These are phyloP conservation scores for Aspergillus tanneri DNA, from an alignment of 2,329 filamentous ascomycete species.

Conservation along the genomic window DNA sequence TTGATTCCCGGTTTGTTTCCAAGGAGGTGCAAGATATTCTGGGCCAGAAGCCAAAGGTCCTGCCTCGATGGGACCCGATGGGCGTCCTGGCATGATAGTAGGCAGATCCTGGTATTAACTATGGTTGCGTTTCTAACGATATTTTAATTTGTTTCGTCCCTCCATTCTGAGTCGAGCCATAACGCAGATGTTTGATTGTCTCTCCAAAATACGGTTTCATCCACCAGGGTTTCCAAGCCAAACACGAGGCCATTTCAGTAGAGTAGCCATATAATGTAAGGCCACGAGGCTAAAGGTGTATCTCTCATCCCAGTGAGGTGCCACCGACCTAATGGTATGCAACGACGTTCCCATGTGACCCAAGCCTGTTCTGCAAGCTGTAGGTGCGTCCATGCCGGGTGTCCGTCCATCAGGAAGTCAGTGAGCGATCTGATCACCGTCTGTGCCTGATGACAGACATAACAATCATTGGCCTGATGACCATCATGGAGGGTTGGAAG, in stretches of 20 bases:
- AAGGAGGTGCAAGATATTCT: constrained; percentile 69
- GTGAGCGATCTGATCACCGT: constrained; percentile 10
- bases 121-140: background rate
- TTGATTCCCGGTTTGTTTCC: constrained; percentile 68
- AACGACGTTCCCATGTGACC: background rate
- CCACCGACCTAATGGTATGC: too few species aligned
- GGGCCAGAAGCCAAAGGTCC: constrained; percentile 65
- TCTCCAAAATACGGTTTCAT: background rate
- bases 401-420: background rate
- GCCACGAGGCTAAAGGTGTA: background rate
- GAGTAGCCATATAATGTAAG: background rate
- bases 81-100: constrained; percentile 59
- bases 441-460: constrained; percentile 15
- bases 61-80: constrained; percentile 81
- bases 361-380: background rate
- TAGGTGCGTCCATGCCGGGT: background rate
- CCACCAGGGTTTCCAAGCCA: background rate
- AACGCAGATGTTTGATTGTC: background rate
- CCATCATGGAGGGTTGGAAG: background rate
- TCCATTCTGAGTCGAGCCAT: background rate
- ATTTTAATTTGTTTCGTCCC: background rate
- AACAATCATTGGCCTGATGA: constrained; percentile 7
- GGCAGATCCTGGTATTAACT: background rate
- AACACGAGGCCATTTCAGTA: background rate
- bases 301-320: too few species aligned